Base-by-base conservation (phyloP, 345 rosid species). In the Populus davidiana region DNA sequence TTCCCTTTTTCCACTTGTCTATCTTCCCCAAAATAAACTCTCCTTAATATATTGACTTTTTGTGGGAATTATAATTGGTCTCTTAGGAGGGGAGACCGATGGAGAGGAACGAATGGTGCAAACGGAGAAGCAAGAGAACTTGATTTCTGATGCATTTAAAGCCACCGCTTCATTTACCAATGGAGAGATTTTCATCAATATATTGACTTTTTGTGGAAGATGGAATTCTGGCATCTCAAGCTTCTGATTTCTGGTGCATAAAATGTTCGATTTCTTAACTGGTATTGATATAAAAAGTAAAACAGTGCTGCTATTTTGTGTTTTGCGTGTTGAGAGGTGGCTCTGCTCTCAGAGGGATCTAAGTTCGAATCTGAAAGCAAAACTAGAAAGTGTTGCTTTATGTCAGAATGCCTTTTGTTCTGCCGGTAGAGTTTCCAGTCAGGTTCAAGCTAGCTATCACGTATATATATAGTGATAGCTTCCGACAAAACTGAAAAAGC, bases 101-200 rank as follows among this genome's bases (percentile, higher is more conserved):
- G 86, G 85, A 79, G 96, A 92, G 81, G 91, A 88, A 31, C 87
- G 85, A 77, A 41, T 85, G 82, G 56, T 77, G 71, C 84, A 84
- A 74, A 54, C 62, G 75, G 89, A 88, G 85, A 88, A 69, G 79
- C 80, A 77, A 49, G 89, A 75, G 76, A 89, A 83, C 70, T 63
- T 76, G 70, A 87, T 81, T 67, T 4, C 83, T 78, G 87, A 82
- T 66, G 73, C 83, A 31, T 61, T 50, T n/a, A 2, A 31, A 21
- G 49, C 27, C 5, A 17, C 49, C 44, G 78, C 27, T 21, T 56
- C 62, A 8, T 56, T n/a, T 29, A 25, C 72, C 25, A 61, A 68
- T 1, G 41, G 5, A 25, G 61, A 76, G 50, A 21, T 35, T 16
- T 33, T 43, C 38, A n/a, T 11, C 3, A 14, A 7, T 1, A 1